Conservation (phyloP, 2,329 filamentous ascomycete species). For the Parastagonospora avenae region DNA sequence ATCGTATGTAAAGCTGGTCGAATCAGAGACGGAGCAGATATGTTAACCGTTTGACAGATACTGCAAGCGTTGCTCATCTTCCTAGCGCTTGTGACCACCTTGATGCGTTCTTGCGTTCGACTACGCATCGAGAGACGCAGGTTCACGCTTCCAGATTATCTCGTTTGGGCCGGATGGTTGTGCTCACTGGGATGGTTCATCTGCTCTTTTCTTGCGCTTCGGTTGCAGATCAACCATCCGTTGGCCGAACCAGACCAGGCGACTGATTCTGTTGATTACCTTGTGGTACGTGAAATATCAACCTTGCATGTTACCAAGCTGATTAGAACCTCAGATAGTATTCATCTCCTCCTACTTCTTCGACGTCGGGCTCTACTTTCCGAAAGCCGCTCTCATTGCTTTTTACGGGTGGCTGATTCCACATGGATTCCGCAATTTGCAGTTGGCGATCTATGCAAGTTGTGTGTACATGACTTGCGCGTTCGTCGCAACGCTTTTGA, state of each 20-base stretch:
- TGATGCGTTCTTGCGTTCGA: slow-evolving; percentile 25
- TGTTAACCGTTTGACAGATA: slow-evolving; percentile 1
- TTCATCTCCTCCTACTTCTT: slow-evolving; percentile 26
- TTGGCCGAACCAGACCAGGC: slow-evolving; percentile 12
- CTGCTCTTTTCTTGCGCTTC: slow-evolving; percentile 22
- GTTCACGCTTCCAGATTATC: slow-evolving; percentile 21
- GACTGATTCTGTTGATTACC: slow-evolving; percentile 23
- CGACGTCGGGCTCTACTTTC: slow-evolving; percentile 27
- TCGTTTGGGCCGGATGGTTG: slow-evolving; percentile 27
- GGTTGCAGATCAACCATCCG: slow-evolving; percentile 18
- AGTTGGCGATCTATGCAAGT: slow-evolving; percentile 17
- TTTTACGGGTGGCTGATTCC: slow-evolving; percentile 36
- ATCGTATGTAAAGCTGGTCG: too few species aligned
- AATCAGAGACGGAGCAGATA: too few species aligned
- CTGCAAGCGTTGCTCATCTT: slow-evolving; percentile 20
- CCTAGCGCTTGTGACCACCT: slow-evolving; percentile 18
- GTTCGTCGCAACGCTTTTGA: slow-evolving; percentile 19
- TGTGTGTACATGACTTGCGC: slow-evolving; percentile 9
- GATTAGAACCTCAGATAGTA: slow-evolving; percentile 13
- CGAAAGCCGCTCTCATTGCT: slow-evolving; percentile 23
- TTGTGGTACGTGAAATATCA: slow-evolving; percentile 7
- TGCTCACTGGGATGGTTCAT: slow-evolving; percentile 22
- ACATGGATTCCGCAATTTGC: slow-evolving; percentile 20
- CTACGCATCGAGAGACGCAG: slow-evolving; percentile 15
- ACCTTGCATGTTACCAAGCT: neutral